Percentiles rank a stretch among this genome's conserved stretches.
Evolutionary conservation across 306 rosid species (phyloP).

Genomic region (Rosa lucieae): DNA sequence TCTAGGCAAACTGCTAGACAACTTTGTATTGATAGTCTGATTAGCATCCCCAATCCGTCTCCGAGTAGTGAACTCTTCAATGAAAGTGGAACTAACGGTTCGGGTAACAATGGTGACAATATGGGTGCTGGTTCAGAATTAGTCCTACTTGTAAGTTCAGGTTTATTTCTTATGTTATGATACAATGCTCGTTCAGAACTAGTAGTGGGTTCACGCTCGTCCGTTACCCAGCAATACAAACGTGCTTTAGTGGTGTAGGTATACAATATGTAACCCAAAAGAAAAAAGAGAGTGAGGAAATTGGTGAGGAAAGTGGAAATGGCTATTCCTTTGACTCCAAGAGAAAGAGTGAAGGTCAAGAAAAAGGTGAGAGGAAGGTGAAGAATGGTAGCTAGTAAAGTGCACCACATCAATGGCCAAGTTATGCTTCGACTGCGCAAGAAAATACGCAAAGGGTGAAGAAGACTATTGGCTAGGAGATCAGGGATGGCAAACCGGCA

Average conservation of each 20-base stretch:
- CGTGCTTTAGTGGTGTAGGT: constrained; percentile 16
- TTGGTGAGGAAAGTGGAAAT: constrained; percentile 62
- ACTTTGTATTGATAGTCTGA: constrained; percentile 56
- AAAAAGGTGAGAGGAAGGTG: constrained; percentile 60
- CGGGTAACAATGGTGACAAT: constrained; percentile 10
- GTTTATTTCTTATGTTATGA: not conserved
- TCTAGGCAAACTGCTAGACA: constrained; percentile 81
- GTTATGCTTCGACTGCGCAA: constrained; percentile 64
- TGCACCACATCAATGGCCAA: constrained; percentile 80
- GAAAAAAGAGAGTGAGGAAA: constrained; percentile 60
- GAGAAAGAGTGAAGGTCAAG: constrained; percentile 64
- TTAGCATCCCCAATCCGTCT: constrained; percentile 48
- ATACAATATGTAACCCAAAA: constrained; percentile 45
- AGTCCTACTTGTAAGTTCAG: constrained; percentile 12
- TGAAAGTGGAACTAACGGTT: not conserved
- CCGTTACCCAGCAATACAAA: not conserved
- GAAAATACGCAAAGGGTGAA: constrained; percentile 72
- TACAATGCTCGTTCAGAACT: not conserved
- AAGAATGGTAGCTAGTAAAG: constrained; percentile 45
- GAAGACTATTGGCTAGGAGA: constrained; percentile 63
- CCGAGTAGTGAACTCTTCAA: constrained; percentile 1
- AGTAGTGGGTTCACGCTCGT: constrained; percentile 19
- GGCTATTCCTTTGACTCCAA: constrained; percentile 72
- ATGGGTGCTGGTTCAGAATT: not conserved
- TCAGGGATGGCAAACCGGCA: constrained; percentile 76